Percentiles rank a stretch among this genome's conserved stretches.
These are phyloP conservation scores for Hypoxylon rubiginosum DNA, from an alignment of 2,329 filamentous ascomycete genomes.

Conservation along the genomic window DNA sequence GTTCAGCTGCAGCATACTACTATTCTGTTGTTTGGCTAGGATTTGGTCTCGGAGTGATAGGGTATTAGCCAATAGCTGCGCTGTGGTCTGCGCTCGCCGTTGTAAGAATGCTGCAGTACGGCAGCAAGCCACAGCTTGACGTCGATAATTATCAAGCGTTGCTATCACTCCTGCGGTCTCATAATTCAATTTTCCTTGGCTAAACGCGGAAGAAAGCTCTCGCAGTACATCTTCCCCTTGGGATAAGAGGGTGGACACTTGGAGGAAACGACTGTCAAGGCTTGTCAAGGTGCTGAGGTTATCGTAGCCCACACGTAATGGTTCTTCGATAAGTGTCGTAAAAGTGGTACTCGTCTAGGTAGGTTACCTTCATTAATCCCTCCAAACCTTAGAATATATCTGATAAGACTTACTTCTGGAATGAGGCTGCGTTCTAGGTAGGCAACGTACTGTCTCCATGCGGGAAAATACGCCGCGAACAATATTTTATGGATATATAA, in stretches of 20 bases:
- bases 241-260: slow-evolving; percentile 41
- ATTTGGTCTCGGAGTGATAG: slow-evolving; percentile 50
- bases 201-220: slow-evolving; percentile 34
- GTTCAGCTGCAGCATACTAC: slow-evolving; percentile 51
- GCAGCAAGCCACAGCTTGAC: slow-evolving; percentile 25
- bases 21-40: slow-evolving; percentile 51
- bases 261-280: slow-evolving; percentile 47
- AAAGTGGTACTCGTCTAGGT: slow-evolving; percentile 49
- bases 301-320: slow-evolving; percentile 47
- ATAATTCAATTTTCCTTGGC: slow-evolving; percentile 13
- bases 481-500: slow-evolving; percentile 45
- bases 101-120: slow-evolving; percentile 45
- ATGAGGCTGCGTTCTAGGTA: slow-evolving; percentile 43
- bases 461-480: slow-evolving; percentile 44
- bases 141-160: slow-evolving; percentile 25
- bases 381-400: not conserved
- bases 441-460: slow-evolving; percentile 47
- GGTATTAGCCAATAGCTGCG: slow-evolving; percentile 48
- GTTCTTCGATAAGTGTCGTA: slow-evolving; percentile 48
- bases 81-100: slow-evolving; percentile 45
- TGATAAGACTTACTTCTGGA: slow-evolving; percentile 41
- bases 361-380: slow-evolving; percentile 18
- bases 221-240: slow-evolving; percentile 39
- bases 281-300: slow-evolving; percentile 45
- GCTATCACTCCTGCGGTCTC: slow-evolving; percentile 38